Conservation (phyloP, 2,329 filamentous ascomycete genomes). For the Aspergillus arachidicola region DNA sequence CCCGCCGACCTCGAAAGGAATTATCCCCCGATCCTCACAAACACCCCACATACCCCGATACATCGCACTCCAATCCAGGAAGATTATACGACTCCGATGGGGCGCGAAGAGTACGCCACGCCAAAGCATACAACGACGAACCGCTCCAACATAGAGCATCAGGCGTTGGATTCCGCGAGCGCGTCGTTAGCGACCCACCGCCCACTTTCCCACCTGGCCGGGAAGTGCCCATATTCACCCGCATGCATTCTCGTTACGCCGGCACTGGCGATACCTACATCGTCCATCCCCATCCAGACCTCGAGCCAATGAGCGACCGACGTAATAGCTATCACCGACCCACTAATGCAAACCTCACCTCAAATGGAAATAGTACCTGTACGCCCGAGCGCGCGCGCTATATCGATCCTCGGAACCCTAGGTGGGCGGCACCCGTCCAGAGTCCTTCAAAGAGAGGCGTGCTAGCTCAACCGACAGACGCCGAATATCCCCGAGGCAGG, state of each 20-base stretch:
- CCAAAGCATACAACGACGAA: slow-evolving; percentile 18
- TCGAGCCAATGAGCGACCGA: slow-evolving; percentile 27
- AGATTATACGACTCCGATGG: slow-evolving; percentile 25
- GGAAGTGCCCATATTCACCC: slow-evolving; percentile 15
- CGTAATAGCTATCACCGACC: slow-evolving; percentile 28
- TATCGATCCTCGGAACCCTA: slow-evolving; percentile 3
- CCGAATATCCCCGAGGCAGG: slow-evolving; percentile 14
- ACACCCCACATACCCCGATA: slow-evolving; percentile 14
- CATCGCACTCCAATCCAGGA: slow-evolving; percentile 7
- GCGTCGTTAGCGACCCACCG: slow-evolving; percentile 20
- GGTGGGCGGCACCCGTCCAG: slow-evolving; percentile 10
- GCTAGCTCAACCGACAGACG: slow-evolving; percentile 4
- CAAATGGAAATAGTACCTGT: not conserved
- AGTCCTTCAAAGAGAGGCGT: slow-evolving; percentile 5
- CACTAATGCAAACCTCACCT: slow-evolving; percentile 19
- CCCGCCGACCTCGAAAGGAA: slow-evolving; percentile 31
- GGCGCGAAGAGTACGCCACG: slow-evolving; percentile 15
- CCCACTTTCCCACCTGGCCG: slow-evolving; percentile 11
- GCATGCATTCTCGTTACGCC: slow-evolving; percentile 19
- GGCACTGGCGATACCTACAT: slow-evolving; percentile 16
- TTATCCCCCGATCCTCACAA: slow-evolving; percentile 27
- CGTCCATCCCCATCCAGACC: slow-evolving; percentile 27
- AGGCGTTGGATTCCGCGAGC: slow-evolving; percentile 14
- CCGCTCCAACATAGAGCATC: slow-evolving; percentile 16
- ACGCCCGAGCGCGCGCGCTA: slow-evolving; percentile 1